Conservation (phyloP, 768 basidiomycete species). For the Mycena polygramma region DNA sequence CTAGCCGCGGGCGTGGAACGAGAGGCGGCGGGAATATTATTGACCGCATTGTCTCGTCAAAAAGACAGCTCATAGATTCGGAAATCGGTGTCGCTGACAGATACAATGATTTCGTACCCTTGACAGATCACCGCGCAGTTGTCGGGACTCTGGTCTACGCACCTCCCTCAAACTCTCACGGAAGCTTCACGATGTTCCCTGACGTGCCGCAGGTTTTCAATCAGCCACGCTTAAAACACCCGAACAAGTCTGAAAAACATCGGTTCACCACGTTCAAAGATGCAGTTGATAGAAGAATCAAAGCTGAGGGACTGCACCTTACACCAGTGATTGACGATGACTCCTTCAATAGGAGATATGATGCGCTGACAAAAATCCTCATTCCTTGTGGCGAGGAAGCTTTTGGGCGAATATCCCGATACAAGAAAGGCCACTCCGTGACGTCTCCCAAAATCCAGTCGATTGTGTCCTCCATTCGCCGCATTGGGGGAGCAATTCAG, state of each 20-base stretch:
- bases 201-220: conserved; percentile 20
- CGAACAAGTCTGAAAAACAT: not conserved
- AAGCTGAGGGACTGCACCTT: no score
- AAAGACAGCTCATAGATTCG: not conserved
- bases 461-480: not conserved
- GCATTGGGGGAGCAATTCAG: not conserved
- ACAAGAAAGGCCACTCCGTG: not conserved
- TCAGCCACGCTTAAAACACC: conserved; percentile 26
- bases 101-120: conserved; percentile 1
- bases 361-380: not conserved
- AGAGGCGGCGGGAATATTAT: conserved; percentile 38
- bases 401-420: conserved; percentile 6
- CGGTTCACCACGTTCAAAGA: no score
- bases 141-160: not conserved
- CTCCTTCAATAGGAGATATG: no score
- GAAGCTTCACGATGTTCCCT: conserved; percentile 15
- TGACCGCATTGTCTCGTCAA: conserved; percentile 36
- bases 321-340: no score
- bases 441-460: not conserved
- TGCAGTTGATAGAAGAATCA: no score
- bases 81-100: not conserved
- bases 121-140: conserved; percentile 14
- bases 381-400: not conserved
- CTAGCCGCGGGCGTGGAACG: not conserved
- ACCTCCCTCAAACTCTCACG: not conserved